Percentiles rank a stretch among this genome's conserved stretches.
phyloP scores from a whole-genome alignment of 2,329 filamentous ascomycete genomes.

The Raffaelea ambrosiae region DNA sequence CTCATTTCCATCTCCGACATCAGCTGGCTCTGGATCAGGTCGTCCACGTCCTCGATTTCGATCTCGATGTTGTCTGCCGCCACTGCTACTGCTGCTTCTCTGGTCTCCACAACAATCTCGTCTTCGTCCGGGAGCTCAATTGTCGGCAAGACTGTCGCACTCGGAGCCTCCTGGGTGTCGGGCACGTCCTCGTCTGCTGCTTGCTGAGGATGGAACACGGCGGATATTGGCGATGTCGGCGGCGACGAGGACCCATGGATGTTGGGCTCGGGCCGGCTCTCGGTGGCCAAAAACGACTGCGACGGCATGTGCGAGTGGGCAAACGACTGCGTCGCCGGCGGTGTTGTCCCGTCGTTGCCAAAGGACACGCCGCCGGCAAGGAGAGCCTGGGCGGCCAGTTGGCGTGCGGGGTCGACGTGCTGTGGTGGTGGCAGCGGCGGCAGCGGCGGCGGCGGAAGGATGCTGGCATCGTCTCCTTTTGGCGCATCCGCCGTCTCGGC shows the following conservation, averaged over 20 bases:
- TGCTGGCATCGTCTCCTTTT: background rate
- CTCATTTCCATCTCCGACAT: slow-evolving; percentile 13
- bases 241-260: too few relatives aligned
- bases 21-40: slow-evolving; percentile 12
- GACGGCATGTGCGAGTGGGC: background rate
- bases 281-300: background rate
- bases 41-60: slow-evolving; percentile 6
- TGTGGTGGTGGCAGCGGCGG: too few relatives aligned
- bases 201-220: too few relatives aligned
- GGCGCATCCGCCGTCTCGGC: background rate
- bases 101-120: background rate
- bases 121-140: background rate
- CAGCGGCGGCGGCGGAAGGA: too few relatives aligned
- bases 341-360: background rate
- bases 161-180: background rate
- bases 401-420: too few relatives aligned
- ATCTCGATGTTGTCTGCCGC: background rate
- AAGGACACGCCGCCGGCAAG: too few relatives aligned
- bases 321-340: slow-evolving; percentile 4
- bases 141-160: background rate
- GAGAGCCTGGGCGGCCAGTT: background rate
- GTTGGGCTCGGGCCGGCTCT: too few relatives aligned
- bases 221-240: too few relatives aligned
- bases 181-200: too few relatives aligned
- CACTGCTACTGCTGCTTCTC: background rate